Base-by-base conservation (phyloP, 2,329 filamentous ascomycete genomes). In the Pestalotiopsis fici region DNA sequence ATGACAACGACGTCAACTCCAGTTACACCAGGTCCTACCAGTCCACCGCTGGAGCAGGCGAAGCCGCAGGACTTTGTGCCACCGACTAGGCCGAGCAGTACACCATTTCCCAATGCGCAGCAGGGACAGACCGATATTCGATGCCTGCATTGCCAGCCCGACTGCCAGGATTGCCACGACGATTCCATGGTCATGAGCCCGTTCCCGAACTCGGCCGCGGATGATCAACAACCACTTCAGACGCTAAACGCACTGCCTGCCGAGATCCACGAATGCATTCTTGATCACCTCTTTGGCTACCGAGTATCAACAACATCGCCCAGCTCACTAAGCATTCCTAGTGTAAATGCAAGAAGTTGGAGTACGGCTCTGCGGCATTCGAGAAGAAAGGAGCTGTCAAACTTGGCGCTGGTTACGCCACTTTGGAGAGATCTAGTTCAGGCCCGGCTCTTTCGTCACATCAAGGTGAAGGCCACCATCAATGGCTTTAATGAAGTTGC, bases 391-490 rank as follows among this genome's bases (percentile, higher is more conserved):
- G 89, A 91, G 68, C 81, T 93, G 43, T 91, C 91, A 0, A 85
- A 90, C 70, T 77, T 93, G 67, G 87, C 91, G 3, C 79, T 92
- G 64, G 88, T 90, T 59, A 88, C 83, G 72, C 82, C 78, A 3
- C 79, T 86, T n/a, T 94, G 91, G 91, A 86, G 90, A 61, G 80
- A 83, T 43, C 75, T 93, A 66, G 88, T 94, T 23, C 92, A 94
- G 76, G 86, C 91, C 74, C 85, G 91, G 47, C 85, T 94, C 2
- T 94, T 93, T 78, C 86, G 91, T 55, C 91, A 93, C 76, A 88
- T 94, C 80, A 93, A 93, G 78, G 82, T 94, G 72, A 92, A 93
- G 79, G 91, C 90, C 0, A 93, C 90, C 0, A 81, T 87, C 47
- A 83, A 87, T n/a, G 90, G 86, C 18, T 79, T 93, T 54, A 80